Base-by-base conservation (phyloP, 257 asterid species). In the Rubia yunnanensis region DNA sequence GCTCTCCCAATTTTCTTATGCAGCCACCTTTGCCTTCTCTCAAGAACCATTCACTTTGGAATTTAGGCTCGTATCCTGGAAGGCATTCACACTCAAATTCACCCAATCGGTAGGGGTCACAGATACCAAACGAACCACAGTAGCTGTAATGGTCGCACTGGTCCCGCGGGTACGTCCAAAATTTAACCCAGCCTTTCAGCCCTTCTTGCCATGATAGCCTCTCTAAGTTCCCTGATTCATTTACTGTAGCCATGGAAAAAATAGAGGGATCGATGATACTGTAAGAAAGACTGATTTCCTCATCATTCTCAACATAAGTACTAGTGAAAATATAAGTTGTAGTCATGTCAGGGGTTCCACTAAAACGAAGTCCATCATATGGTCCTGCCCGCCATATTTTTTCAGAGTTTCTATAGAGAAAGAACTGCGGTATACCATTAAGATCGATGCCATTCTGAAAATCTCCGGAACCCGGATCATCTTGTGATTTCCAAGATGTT, bases 401-500 rank as follows among this genome's bases (percentile, higher is more conserved):
- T 1, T 54, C 58, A 22, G 66, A 39, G 41, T 35, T 20, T 56
- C 38, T 55, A 57, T 64, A 63, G 28, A 71, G n/a, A 63, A 63
- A 71, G 27, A 34, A 13, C 24, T 71, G 70, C 0, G 73, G 73
- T 20, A 48, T 49, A 54, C 86, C 84, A 13, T 71, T 73, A 3
- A 67, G 61, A 20, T 74, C 81, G 72, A 81, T 46, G 34, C 58
- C 70, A 57, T 70, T 64, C 36, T 71, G 65, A 60, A 30, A 72
- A 13, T 34, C 75, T 0, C 84, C 84, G 0, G 55, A 60, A 46
- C 74, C 74, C 2, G 87, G 92, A 60, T 83, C 85, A 0, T 66
- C 56, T 1, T 1, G 46, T 7, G 82, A 75, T 71, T 68, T 81
- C 89, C 92, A 81, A n/a, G 89, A 77, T 46, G 73, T 67, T 5